Percentiles rank a stretch among this genome's conserved stretches.
These are phyloP conservation scores for Taphrina sp. DNA, from an alignment of 1,139 yeast species.

Conservation along the genomic window DNA sequence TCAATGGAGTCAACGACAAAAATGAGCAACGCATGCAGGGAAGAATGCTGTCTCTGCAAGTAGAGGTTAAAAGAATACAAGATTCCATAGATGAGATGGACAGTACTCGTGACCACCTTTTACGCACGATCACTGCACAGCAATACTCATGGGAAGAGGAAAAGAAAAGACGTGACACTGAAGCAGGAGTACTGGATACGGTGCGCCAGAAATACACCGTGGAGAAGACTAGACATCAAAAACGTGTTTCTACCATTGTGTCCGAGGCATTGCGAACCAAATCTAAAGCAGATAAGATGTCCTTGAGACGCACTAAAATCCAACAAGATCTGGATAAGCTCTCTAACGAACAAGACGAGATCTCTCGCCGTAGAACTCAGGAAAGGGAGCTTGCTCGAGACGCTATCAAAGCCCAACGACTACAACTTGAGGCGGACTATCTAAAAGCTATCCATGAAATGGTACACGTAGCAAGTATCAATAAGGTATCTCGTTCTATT, in stretches of 20 bases:
- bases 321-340: conserved; percentile 26
- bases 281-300: conserved; percentile 28
- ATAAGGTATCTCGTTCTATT: too few species aligned
- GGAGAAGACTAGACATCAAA: conserved; percentile 5
- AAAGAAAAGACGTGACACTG: conserved; percentile 3
- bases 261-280: conserved; percentile 9
- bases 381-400: conserved; percentile 15
- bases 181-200: conserved; percentile 7
- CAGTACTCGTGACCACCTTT: neutral
- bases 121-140: neutral
- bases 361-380: neutral
- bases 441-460: conserved; percentile 24
- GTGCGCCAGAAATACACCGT: conserved; percentile 5
- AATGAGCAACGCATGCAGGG: conserved; percentile 26
- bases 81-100: conserved; percentile 30
- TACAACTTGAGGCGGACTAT: conserved; percentile 25
- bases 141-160: conserved; percentile 4
- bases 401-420: conserved; percentile 1
- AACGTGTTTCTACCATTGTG: conserved; percentile 6
- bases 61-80: conserved; percentile 25
- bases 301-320: conserved; percentile 24
- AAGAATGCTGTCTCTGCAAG: conserved; percentile 25
- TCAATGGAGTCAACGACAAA: conserved; percentile 15
- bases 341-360: conserved; percentile 14
- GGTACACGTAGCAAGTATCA: too few species aligned